Percentiles rank a stretch among this genome's conserved stretches.
Conservation (phyloP, 2,329 filamentous ascomycete species). For the Xylaria sp. region DNA sequence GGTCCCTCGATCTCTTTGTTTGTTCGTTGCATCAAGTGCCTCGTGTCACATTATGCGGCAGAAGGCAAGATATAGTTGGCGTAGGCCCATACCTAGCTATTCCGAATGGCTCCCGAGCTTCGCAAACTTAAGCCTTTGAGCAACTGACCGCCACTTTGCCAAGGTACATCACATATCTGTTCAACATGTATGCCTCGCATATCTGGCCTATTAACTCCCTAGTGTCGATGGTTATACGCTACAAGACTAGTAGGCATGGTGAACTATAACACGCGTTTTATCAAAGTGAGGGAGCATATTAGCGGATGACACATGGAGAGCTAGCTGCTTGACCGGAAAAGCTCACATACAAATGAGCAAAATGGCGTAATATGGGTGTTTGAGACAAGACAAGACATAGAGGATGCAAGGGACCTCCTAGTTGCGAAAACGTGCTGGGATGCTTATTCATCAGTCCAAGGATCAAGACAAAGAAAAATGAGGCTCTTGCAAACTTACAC, state of each 20-base stretch:
- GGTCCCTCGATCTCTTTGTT: background rate
- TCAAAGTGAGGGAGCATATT: background rate
- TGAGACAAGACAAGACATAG: constrained; percentile 10
- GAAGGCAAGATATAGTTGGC: constrained; percentile 4
- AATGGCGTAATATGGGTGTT: background rate
- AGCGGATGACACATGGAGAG: background rate
- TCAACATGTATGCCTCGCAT: constrained; percentile 18
- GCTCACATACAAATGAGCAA: background rate
- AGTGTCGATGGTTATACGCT: background rate
- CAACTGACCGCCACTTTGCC: constrained; percentile 32
- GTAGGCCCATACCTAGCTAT: constrained; percentile 4
- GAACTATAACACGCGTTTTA: constrained; percentile 8
- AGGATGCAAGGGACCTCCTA: background rate
- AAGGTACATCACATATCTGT: constrained; percentile 16
- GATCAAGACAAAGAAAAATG: constrained; percentile 7
- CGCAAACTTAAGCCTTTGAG: constrained; percentile 22
- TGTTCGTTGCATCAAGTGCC: background rate
- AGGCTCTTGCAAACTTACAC: constrained; percentile 25
- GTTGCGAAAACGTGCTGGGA: constrained; percentile 10
- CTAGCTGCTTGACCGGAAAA: background rate
- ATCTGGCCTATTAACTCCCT: background rate
- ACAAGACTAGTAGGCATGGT: constrained; percentile 2
- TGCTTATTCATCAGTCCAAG: constrained; percentile 17
- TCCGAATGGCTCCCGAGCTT: constrained; percentile 23
- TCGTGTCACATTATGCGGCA: constrained; percentile 5